phyloP scores from a whole-genome alignment of 495 filamentous ascomycete genomes.

The Penicillium silybi region DNA sequence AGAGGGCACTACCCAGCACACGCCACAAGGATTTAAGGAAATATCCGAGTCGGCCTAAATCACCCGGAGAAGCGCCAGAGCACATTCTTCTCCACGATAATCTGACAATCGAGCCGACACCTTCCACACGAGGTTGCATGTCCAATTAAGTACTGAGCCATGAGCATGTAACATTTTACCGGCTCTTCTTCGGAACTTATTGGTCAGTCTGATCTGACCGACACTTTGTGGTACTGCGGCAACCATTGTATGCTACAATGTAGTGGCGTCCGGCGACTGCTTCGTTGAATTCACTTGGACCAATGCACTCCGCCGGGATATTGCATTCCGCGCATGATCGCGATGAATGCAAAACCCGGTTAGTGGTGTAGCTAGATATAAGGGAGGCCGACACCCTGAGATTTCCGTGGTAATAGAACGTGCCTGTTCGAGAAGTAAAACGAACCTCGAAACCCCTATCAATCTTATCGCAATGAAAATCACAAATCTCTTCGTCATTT shows the following conservation, averaged over 20 bases:
- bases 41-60: background rate
- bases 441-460: background rate
- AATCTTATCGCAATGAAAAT: constrained; percentile 11
- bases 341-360: background rate
- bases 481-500: background rate
- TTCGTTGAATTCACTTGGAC: background rate
- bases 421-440: background rate
- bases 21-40: background rate
- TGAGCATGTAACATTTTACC: constrained; percentile 4
- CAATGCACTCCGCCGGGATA: background rate
- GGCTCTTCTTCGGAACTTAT: background rate
- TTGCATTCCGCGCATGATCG: background rate
- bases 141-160: background rate
- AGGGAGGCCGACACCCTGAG: background rate
- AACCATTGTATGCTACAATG: constrained; percentile 4
- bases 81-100: background rate
- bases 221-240: constrained; percentile 6
- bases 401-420: background rate
- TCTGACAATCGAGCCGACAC: background rate
- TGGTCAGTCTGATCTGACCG: background rate
- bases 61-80: background rate
- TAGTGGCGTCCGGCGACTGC: background rate
- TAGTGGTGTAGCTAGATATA: background rate
- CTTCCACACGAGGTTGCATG: background rate
- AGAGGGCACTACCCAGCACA: background rate